These are phyloP conservation scores for Candida parachauliodes DNA, from an alignment of 805 yeast species.

Conservation along the genomic window DNA sequence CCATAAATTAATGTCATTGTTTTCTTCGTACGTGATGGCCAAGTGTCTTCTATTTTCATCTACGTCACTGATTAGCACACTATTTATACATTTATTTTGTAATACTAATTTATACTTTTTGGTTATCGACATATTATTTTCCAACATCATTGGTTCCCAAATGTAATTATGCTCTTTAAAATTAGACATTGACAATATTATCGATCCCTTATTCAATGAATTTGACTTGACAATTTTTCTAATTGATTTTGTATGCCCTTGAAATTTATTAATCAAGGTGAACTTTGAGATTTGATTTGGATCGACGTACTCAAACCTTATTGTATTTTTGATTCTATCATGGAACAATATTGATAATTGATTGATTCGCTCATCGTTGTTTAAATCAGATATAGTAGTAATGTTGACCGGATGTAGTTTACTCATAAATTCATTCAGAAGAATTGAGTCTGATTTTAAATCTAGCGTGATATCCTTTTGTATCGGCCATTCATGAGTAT, in stretches of 20 bases:
- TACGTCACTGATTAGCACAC: constrained; percentile 33
- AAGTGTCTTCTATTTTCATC: constrained; percentile 25
- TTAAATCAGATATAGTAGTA: constrained; percentile 12
- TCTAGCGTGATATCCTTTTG: background rate
- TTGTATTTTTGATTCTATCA: constrained; percentile 33
- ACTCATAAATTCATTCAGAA: constrained; percentile 13
- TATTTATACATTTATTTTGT: constrained; percentile 14
- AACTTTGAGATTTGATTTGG: constrained; percentile 9
- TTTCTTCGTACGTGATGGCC: constrained; percentile 27
- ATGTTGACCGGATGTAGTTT: constrained; percentile 16
- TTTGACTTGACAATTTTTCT: constrained; percentile 62
- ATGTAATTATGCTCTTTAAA: constrained; percentile 36
- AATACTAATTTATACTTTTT: constrained; percentile 28
- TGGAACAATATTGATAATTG: constrained; percentile 26
- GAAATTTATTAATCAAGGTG: constrained; percentile 47
- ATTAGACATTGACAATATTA: constrained; percentile 35
- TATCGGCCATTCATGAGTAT: constrained; percentile 11
- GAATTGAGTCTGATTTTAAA: constrained; percentile 8
- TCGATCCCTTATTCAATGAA: constrained; percentile 20
- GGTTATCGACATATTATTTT: constrained; percentile 25
- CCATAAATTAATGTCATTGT: constrained; percentile 53
- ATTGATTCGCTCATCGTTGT: constrained; percentile 9
- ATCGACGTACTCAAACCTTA: constrained; percentile 23
- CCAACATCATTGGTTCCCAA: constrained; percentile 38
- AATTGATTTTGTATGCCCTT: constrained; percentile 86